Evolutionary conservation across 805 yeast genomes (phyloP).

Genomic region (Metschnikowia sp.): DNA sequence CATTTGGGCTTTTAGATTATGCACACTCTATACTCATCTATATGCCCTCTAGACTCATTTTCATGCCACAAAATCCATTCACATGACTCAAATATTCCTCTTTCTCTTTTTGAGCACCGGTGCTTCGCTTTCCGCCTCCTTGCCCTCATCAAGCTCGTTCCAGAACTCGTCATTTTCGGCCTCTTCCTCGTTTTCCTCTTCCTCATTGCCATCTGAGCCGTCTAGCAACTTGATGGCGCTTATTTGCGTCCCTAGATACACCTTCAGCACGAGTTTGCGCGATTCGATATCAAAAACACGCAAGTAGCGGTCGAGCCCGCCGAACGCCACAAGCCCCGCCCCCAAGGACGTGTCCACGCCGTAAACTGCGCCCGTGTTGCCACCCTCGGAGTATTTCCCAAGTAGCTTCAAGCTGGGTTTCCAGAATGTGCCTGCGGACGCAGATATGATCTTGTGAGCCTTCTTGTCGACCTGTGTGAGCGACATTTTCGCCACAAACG

Average conservation of each 20-base stretch:
- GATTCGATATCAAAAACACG: constrained; percentile 66
- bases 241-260: constrained; percentile 72
- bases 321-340: constrained; percentile 57
- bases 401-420: constrained; percentile 49
- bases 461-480: constrained; percentile 32
- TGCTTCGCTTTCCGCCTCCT: constrained; percentile 17
- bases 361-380: constrained; percentile 68
- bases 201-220: constrained; percentile 30
- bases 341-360: constrained; percentile 47
- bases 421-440: constrained; percentile 44
- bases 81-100: constrained; percentile 10
- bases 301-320: constrained; percentile 85
- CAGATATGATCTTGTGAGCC: constrained; percentile 36
- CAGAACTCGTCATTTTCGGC: constrained; percentile 33
- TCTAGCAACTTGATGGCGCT: constrained; percentile 50
- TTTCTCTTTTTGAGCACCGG: constrained; percentile 31
- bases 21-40: not conserved
- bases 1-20: too few relatives aligned
- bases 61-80: not conserved
- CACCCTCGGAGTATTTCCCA: constrained; percentile 57
- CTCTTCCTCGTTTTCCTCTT: constrained; percentile 29
- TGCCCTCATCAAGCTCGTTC: constrained; percentile 33
- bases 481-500: constrained; percentile 55
- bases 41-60: not conserved
- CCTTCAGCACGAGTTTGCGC: constrained; percentile 63